phyloP scores from a whole-genome alignment of 2,329 filamentous ascomycete genomes.

The Elsinoe fawcettii region DNA sequence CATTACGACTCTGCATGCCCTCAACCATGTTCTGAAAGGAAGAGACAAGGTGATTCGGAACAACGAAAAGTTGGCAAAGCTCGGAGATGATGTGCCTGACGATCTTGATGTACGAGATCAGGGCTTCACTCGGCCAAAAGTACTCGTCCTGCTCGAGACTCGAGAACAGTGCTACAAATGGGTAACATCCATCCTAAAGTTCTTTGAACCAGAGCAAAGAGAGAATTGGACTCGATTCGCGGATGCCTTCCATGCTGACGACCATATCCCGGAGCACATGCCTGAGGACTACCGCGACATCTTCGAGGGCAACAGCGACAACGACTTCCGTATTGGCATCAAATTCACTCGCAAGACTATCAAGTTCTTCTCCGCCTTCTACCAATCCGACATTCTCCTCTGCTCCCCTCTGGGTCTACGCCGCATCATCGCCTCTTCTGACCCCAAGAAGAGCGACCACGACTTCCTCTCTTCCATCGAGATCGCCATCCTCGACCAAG shows the following conservation, averaged over 20 bases:
- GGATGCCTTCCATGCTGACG: conserved; percentile 66
- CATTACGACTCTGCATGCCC: conserved; percentile 68
- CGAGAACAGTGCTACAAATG: conserved; percentile 75
- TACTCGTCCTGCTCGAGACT: conserved; percentile 83
- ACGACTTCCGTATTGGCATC: conserved; percentile 91
- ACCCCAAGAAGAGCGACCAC: conserved; percentile 63
- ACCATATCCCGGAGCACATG: conserved; percentile 57
- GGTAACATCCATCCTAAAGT: conserved; percentile 65
- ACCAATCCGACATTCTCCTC: conserved; percentile 90
- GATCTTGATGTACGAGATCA: conserved; percentile 79
- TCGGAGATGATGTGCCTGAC: conserved; percentile 48
- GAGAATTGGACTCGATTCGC: conserved; percentile 92
- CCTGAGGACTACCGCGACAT: conserved; percentile 81
- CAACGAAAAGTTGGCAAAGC: conserved; percentile 65
- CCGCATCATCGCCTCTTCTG: conserved; percentile 76
- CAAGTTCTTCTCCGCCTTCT: conserved; percentile 92
- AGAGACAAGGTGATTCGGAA: conserved; percentile 89
- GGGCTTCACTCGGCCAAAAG: conserved; percentile 89
- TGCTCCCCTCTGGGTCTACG: conserved; percentile 83
- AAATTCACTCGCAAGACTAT: conserved; percentile 95
- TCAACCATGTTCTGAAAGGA: conserved; percentile 92
- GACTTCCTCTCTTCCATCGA: conserved; percentile 95
- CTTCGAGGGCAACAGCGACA: conserved; percentile 91
- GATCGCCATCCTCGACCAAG: conserved; percentile 80
- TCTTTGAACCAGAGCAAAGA: conserved; percentile 80